Base-by-base conservation (phyloP, 2,329 filamentous ascomycete species). In the Apiospora malaysiana region DNA sequence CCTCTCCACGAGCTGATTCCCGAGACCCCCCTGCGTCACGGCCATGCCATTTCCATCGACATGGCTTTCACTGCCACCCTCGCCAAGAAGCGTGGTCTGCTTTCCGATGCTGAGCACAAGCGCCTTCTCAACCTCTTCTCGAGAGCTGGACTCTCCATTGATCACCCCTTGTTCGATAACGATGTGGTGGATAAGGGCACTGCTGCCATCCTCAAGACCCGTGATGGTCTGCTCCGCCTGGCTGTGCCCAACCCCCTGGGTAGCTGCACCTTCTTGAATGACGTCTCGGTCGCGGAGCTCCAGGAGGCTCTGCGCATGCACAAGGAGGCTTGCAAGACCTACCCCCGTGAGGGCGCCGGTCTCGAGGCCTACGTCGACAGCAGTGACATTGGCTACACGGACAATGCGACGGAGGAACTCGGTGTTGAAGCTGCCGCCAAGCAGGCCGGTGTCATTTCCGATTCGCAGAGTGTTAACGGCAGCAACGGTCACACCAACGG, bases 31-130 rank as follows among this genome's bases (percentile, higher is more conserved):
- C 86, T 93, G 59, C 89, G 91, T 56, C 92, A 93, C 78, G 91
- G 91, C 4, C 91, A 93, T 77, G 91, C 91, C 74, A 93, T 93
- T 75, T 91, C 89, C 2, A 92, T 93, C 72, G 91, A 93, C 78
- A 93, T 93, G 91, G 91, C 91, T 0, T 93, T 91, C 81, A 92
- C 90, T 0, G 91, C 91, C 0, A 93, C 91, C 0, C 84, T 93
- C 4, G 90, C 91, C 23, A 87, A 90, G 77, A 80, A 84, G 71
- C 87, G 89, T n/a, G 89, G 89, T 4, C 82, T 92, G 0, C 84
- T 93, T 12, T 85, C 84, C 27, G 82, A 89, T 63, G 83, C 83
- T 0, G 90, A 93, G 74, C 90, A 93, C 77, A 83, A 81, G 37
- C 86, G 90, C 23, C 81, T 93, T 0, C 82, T 93, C n/a, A 87